These are phyloP conservation scores for Vitis vinifera DNA, from an alignment of 164 flowering plant genomes.

Conservation along the genomic window ASM3070453v1 NC_081805.1:24189001-24189500, in stretches of 20 bases:
- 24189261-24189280: no score
- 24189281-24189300: background rate
- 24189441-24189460: no score
- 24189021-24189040: slow-evolving; percentile 68
- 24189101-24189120: slow-evolving; percentile 94
- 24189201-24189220: no score
- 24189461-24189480: no score
- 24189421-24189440: no score
- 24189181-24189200: background rate
- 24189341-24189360: no score
- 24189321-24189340: background rate
- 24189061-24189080: slow-evolving; percentile 62
- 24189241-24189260: no score
- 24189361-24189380: no score
- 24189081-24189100: slow-evolving; percentile 71
- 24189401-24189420: no score
- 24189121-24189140: slow-evolving; percentile 91
- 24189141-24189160: slow-evolving; percentile 36
- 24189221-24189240: no score
- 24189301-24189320: background rate
- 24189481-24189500: no score
- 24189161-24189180: slow-evolving; percentile 11
- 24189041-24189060: slow-evolving; percentile 76
- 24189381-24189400: no score
- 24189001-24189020: slow-evolving; percentile 61